phyloP scores from a whole-genome alignment of 208 protist species.

The Leishmania turanica region DNA sequence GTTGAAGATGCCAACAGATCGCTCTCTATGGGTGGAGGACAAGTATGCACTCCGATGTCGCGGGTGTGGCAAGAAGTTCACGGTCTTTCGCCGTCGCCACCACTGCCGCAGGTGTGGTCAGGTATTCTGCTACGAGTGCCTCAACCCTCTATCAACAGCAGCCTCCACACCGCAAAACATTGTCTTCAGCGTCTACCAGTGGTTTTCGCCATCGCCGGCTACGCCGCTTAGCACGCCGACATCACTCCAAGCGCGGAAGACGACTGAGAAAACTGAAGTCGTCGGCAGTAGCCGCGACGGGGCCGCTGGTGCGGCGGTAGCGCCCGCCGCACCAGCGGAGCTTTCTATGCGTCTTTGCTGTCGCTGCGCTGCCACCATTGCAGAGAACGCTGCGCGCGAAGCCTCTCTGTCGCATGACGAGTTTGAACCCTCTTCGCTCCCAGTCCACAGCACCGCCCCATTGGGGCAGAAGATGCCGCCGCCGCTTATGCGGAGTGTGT shows the following conservation, averaged over 20 bases:
- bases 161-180: conserved; percentile 14
- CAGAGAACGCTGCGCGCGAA: conserved; percentile 24
- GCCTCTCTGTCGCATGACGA: conserved; percentile 9
- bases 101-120: conserved; percentile 86
- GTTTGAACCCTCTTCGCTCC: conserved; percentile 20
- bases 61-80: conserved; percentile 62
- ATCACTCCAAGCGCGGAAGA: background rate
- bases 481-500: background rate
- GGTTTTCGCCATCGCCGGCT: conserved; percentile 15
- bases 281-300: background rate
- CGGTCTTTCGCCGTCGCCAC: conserved; percentile 65
- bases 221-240: background rate
- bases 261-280: background rate
- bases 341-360: conserved; percentile 32
- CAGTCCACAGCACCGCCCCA: background rate
- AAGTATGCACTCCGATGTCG: conserved; percentile 67
- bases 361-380: conserved; percentile 38
- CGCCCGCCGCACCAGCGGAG: conserved; percentile 17
- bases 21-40: conserved; percentile 83
- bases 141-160: conserved; percentile 26
- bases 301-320: background rate
- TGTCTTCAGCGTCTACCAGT: conserved; percentile 23
- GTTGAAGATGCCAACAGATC: conserved; percentile 22
- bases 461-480: background rate
- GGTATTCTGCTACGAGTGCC: conserved; percentile 77